Percentiles rank a stretch among this genome's conserved stretches.
Conservation (phyloP, 176 grass and related monocot genomes). For the Tillandsia leiboldiana region DNA sequence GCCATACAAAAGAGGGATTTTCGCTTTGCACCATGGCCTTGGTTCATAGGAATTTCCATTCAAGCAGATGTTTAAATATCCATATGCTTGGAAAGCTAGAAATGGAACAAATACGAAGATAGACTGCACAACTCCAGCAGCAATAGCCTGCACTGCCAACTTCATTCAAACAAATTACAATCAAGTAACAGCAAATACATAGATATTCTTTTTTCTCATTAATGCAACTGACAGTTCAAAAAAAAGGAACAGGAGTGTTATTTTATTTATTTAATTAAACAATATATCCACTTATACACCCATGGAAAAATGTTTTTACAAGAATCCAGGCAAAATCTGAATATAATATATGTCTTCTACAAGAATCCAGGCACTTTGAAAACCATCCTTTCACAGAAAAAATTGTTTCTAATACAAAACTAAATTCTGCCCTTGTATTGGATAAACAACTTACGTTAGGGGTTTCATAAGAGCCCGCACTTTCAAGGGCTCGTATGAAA, state of each 20-base stretch:
- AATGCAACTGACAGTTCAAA: neutral
- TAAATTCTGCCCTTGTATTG: no score
- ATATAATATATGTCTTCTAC: no score
- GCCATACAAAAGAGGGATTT: constrained; percentile 71
- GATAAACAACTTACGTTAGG: no score
- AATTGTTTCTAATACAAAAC: no score
- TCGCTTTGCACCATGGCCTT: constrained; percentile 76
- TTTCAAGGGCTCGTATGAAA: no score
- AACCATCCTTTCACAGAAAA: no score
- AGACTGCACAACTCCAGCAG: constrained; percentile 35
- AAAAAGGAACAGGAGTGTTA: neutral
- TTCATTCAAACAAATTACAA: constrained; percentile 28
- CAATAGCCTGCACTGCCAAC: constrained; percentile 42
- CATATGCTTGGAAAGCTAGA: constrained; percentile 80
- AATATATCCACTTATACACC: no score
- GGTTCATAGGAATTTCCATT: constrained; percentile 25
- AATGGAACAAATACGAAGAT: constrained; percentile 72
- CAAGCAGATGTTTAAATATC: constrained; percentile 78
- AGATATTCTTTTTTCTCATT: neutral
- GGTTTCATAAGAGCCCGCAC: no score
- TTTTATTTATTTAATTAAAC: no score
- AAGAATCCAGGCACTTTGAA: no score
- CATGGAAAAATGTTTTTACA: no score
- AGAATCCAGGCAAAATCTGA: no score
- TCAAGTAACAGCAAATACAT: constrained; percentile 11